phyloP scores from a whole-genome alignment of 306 rosid genomes.

The Carpinus fangiana region DNA sequence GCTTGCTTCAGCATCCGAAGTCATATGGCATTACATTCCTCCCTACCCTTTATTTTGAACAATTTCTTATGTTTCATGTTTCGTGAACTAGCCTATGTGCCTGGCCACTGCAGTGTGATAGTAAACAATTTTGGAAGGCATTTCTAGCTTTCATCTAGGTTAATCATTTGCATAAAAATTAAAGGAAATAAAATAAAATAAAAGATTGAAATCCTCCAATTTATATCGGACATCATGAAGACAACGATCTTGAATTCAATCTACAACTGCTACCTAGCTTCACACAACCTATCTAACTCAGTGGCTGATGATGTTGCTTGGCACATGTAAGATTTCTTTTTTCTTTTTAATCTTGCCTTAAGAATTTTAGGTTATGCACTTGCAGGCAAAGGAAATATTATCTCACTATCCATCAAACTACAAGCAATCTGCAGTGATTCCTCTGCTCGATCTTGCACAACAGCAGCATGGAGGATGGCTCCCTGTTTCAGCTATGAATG shows the following conservation, averaged over 20 bases:
- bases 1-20: too few relatives aligned
- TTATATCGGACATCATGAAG: not conserved
- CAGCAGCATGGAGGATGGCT: constrained; percentile 99
- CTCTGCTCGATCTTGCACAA: constrained; percentile 96
- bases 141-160: not conserved
- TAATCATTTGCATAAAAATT: not conserved
- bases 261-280: not conserved
- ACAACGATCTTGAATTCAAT: not conserved
- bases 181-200: not conserved
- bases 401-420: constrained; percentile 98
- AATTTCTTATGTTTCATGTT: not conserved
- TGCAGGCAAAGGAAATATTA: constrained; percentile 76
- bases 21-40: not conserved
- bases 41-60: not conserved
- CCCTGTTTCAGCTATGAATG: constrained; percentile 97
- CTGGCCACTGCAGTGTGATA: not conserved
- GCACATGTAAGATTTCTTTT: constrained; percentile 8
- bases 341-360: not conserved
- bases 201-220: not conserved
- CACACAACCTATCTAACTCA: not conserved
- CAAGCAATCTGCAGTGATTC: constrained; percentile 97
- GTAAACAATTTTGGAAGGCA: not conserved
- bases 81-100: not conserved
- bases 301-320: constrained; percentile 4
- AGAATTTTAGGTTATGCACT: constrained; percentile 22